Base-by-base conservation (phyloP, 805 yeast species). In the Helenozyma rhizophorensis region DNA sequence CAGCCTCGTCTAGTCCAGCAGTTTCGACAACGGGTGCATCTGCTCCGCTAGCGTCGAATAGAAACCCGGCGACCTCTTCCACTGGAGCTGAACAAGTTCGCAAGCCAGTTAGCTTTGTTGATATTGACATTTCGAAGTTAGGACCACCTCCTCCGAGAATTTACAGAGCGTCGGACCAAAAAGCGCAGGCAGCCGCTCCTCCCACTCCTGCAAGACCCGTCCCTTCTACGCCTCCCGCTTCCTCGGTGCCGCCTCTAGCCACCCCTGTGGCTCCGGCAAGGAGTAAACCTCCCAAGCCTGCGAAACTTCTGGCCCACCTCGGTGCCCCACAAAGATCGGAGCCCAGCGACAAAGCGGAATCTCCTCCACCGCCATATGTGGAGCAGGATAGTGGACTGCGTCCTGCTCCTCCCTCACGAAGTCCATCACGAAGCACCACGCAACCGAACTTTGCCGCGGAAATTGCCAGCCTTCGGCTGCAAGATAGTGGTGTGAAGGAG, bases 91-190 rank as follows among this genome's bases (percentile, higher is more conserved):
- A 23, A n/a, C 19, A n/a, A n/a, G 10, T 11, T 4, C 19, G 5
- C n/a, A 14, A 9, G 8, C 46, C 51, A 2, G 42, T 43, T 23
- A 43, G 42, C 27, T 42, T 40, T 19, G 34, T 42, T 50, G 65
- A 62, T 4, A 51, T 67, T 24, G 70, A 69, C 41, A 39, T 56
- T 9, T 42, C 50, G 21, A 59, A 56, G 21, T 55, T 58, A 37
- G 76, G 68, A 1, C 70, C 75, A 2, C 75, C 76, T 6, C 74
- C 74, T 2, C 76, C 76, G 4, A 58, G 51, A 15, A 25, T 36
- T 8, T 33, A 18, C 26, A 15, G 40, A 4, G 27, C 17, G 9
- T n/a, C n/a, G n/a, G n/a, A n/a, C n/a, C n/a, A n/a, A n/a, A n/a
- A n/a, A n/a, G 23, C 15, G 14, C 25, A 18, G 19, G 29, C 23